Conservation (phyloP, 345 rosid species). For the Litchi chinensis region DNA sequence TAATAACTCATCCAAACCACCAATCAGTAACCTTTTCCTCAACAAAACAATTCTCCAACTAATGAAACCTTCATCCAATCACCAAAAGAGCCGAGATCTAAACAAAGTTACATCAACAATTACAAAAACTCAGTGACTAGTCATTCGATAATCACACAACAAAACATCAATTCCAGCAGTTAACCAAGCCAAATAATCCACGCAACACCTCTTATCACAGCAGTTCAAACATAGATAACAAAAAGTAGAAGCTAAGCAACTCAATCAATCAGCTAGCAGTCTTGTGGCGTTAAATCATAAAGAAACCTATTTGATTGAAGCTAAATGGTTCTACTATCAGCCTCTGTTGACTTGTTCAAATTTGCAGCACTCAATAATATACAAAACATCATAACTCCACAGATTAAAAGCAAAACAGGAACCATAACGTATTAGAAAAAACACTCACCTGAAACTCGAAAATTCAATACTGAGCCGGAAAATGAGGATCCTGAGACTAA, state of each 20-base stretch:
- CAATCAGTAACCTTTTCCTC: neutral
- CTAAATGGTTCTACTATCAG: neutral
- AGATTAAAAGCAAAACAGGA: neutral
- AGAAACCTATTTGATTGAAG: neutral
- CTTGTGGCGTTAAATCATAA: neutral
- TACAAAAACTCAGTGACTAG: neutral
- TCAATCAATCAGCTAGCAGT: neutral
- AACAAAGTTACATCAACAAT: no score
- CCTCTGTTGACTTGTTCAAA: neutral
- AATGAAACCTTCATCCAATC: neutral
- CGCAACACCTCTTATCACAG: no score
- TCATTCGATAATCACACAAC: neutral
- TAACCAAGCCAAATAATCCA: neutral
- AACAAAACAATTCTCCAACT: slow-evolving; percentile 2
- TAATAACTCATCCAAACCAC: neutral
- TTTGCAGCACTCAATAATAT: neutral
- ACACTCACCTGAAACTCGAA: slow-evolving; percentile 40
- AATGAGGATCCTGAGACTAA: slow-evolving; percentile 2
- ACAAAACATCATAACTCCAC: neutral
- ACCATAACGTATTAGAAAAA: neutral
- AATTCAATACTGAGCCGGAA: slow-evolving; percentile 19
- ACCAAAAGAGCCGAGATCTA: neutral
- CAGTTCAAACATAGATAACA: neutral
- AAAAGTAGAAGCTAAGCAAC: neutral
- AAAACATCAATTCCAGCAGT: neutral